Conservation (phyloP, 2,329 filamentous ascomycete genomes). For the Stromatinia cepivora region DNA sequence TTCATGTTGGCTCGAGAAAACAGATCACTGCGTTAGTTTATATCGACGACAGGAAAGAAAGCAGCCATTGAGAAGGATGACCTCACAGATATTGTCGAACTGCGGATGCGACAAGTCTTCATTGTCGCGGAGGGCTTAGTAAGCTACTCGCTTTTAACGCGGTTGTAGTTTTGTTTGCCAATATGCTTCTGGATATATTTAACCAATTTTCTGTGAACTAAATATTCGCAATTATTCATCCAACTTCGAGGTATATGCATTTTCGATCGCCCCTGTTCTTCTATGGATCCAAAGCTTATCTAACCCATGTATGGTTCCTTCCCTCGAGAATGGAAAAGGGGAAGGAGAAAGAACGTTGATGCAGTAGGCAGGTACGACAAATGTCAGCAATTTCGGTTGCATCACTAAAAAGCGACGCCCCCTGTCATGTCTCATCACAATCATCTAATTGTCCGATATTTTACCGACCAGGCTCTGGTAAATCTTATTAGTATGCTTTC, state of each 20-base stretch:
- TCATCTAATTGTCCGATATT: background rate
- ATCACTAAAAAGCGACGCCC: background rate
- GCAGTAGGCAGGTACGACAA: background rate
- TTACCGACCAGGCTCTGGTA: background rate
- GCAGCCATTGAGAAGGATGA: background rate
- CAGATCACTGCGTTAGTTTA: background rate
- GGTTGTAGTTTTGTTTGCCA: too few species aligned
- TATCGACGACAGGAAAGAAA: background rate
- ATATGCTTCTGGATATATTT: too few species aligned
- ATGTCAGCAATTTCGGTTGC: background rate
- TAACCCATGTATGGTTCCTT: background rate
- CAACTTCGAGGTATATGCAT: background rate
- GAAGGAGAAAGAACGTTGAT: background rate
- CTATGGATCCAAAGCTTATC: background rate
- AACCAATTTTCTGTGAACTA: background rate
- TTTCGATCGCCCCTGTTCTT: background rate
- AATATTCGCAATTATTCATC: background rate
- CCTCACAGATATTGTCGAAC: too few species aligned
- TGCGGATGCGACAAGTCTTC: background rate
- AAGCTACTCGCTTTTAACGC: background rate
- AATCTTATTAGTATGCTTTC: background rate
- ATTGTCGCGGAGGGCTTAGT: background rate
- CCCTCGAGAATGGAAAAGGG: background rate
- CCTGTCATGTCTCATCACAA: background rate
- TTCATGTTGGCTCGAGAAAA: background rate